These are phyloP conservation scores for Fraxinus sp. DNA, from an alignment of 305 asterid species.

Conservation along the genomic window DNA sequence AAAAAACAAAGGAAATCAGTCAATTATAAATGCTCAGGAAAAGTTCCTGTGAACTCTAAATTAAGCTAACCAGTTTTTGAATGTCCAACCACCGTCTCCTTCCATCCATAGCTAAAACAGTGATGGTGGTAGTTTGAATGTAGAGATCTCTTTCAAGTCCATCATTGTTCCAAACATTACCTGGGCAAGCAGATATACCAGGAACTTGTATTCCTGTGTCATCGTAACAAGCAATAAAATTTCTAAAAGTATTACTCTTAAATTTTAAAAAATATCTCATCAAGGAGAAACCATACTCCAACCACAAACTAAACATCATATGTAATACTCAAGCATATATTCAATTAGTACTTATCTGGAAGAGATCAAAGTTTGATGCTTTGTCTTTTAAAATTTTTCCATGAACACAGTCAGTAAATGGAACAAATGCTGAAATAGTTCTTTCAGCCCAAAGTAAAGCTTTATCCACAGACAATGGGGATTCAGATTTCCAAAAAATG, in stretches of 20 bases:
- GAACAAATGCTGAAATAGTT: conserved; percentile 3
- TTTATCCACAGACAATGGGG: conserved; percentile 11
- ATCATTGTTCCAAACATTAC: conserved; percentile 72
- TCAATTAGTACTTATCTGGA: conserved; percentile 3
- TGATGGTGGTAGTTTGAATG: conserved; percentile 68
- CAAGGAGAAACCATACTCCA: conserved; percentile 17
- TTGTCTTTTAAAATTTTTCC: background rate
- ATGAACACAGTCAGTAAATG: conserved; percentile 2
- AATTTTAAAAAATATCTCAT: conserved; percentile 19
- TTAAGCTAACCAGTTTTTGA: conserved; percentile 75
- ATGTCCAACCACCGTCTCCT: conserved; percentile 98
- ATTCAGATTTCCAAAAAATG: conserved; percentile 52
- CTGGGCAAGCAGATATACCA: conserved; percentile 59
- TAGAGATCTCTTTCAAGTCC: conserved; percentile 86
- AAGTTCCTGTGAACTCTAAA: conserved; percentile 25
- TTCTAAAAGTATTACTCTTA: conserved; percentile 14
- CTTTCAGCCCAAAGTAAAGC: conserved; percentile 21
- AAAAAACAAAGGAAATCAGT: conserved; percentile 13
- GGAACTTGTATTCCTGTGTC: conserved; percentile 49
- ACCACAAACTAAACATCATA: conserved; percentile 18
- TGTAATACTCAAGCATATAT: conserved; percentile 17
- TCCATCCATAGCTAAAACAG: conserved; percentile 97
- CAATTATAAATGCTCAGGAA: conserved; percentile 14
- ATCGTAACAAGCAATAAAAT: conserved; percentile 24
- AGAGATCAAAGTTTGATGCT: background rate